Percentiles rank a stretch among this genome's conserved stretches.
Conservation (phyloP, 1,139 yeast species). For the Yamadazyma jaroonii region DNA sequence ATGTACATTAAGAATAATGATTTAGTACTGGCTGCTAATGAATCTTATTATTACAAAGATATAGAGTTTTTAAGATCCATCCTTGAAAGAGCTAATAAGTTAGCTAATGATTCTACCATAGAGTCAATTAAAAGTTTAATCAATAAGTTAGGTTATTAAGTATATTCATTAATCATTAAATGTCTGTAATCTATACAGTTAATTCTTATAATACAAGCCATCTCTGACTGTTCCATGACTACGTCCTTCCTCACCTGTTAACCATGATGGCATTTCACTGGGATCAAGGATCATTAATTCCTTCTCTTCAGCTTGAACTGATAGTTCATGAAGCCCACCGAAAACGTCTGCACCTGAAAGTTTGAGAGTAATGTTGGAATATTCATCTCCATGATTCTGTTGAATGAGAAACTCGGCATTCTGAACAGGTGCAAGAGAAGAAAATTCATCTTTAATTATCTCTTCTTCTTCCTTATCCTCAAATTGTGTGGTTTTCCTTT, state of each 20-base stretch:
- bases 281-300: slow-evolving; percentile 50
- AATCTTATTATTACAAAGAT: slow-evolving; percentile 59
- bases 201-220: slow-evolving; percentile 29
- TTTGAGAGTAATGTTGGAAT: slow-evolving; percentile 41
- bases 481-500: slow-evolving; percentile 5
- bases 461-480: slow-evolving; percentile 21
- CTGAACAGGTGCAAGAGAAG: slow-evolving; percentile 56
- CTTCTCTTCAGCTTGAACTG: slow-evolving; percentile 32
- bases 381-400: slow-evolving; percentile 9
- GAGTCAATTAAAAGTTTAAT: slow-evolving; percentile 24
- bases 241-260: slow-evolving; percentile 73
- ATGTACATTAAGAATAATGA: slow-evolving; percentile 55
- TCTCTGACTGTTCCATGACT: slow-evolving; percentile 46
- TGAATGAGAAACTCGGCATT: slow-evolving; percentile 43
- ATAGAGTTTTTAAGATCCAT: slow-evolving; percentile 36
- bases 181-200: background rate
- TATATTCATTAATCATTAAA: background rate
- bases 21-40: slow-evolving; percentile 53
- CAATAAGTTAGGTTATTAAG: slow-evolving; percentile 27
- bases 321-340: slow-evolving; percentile 75
- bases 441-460: slow-evolving; percentile 30
- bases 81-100: slow-evolving; percentile 19
- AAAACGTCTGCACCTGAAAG: slow-evolving; percentile 73
- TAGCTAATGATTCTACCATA: slow-evolving; percentile 21
- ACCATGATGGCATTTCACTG: slow-evolving; percentile 63